Conservation (phyloP, 495 filamentous ascomycete species). For the Xylaria acuta region DNA sequence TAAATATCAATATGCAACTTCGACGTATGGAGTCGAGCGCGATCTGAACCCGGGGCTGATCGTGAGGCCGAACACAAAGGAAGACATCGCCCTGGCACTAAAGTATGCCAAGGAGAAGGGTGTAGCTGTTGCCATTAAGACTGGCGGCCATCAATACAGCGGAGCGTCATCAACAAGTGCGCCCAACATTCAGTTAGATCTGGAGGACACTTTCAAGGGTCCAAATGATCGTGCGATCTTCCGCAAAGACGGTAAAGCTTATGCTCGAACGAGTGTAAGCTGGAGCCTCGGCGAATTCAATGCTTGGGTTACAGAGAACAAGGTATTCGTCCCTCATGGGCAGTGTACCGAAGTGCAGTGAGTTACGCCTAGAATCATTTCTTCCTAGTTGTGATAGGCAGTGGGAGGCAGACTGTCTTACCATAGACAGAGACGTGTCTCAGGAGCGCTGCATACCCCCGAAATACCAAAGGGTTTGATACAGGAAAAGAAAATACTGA, state of each 20-base stretch:
- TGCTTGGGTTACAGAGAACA: conserved; percentile 41
- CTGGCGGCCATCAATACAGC: conserved; percentile 50
- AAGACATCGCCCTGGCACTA: conserved; percentile 42
- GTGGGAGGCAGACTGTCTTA: not conserved
- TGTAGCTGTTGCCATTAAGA: conserved; percentile 47
- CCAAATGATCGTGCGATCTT: conserved; percentile 37
- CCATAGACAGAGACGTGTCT: not conserved
- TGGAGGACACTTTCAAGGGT: conserved; percentile 42
- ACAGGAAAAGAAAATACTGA: conserved; percentile 15
- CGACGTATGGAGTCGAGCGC: conserved; percentile 41
- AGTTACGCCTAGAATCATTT: not conserved
- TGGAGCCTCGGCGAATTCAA: conserved; percentile 48
- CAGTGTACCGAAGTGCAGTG: conserved; percentile 49
- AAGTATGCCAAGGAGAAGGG: conserved; percentile 45
- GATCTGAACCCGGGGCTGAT: conserved; percentile 45
- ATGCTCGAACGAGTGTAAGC: conserved; percentile 47
- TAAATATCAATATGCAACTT: conserved; percentile 48
- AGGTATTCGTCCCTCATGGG: conserved; percentile 50
- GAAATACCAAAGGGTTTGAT: not conserved
- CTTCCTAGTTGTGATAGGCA: not conserved
- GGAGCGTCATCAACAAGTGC: conserved; percentile 47
- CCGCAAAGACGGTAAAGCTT: conserved; percentile 41
- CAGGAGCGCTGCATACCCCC: not conserved
- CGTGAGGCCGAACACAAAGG: conserved; percentile 43
- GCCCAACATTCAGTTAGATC: conserved; percentile 47